Evolutionary conservation across 352 stramenopile genomes (phyloP).

Genomic region (Phytopythium vexans): DNA sequence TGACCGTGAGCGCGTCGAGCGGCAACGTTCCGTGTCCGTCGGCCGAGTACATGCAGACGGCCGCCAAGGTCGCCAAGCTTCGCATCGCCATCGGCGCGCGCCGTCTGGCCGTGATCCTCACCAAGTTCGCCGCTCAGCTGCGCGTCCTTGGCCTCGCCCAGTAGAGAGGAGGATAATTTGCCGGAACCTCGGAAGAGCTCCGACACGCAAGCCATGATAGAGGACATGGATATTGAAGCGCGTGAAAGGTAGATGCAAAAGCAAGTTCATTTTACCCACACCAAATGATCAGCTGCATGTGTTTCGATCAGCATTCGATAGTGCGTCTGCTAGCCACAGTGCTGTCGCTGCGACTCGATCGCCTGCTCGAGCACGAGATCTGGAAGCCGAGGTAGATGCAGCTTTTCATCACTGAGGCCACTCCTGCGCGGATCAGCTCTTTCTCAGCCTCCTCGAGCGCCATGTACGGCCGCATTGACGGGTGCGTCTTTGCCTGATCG

Average conservation of each 20-base stretch:
- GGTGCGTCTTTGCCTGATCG: slow-evolving; percentile 35
- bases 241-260: too few species aligned
- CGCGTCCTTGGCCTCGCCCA: slow-evolving; percentile 30
- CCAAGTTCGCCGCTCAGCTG: slow-evolving; percentile 49
- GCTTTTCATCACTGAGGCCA: slow-evolving; percentile 48
- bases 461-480: slow-evolving; percentile 61
- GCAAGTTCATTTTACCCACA: too few species aligned
- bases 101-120: slow-evolving; percentile 53
- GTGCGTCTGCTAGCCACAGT: neutral
- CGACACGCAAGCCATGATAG: too few species aligned
- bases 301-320: too few species aligned
- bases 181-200: too few species aligned
- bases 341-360: neutral
- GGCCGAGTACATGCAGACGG: slow-evolving; percentile 29
- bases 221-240: too few species aligned
- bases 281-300: too few species aligned
- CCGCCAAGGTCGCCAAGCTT: slow-evolving; percentile 32
- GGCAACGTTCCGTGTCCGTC: slow-evolving; percentile 33
- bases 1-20: slow-evolving; percentile 13
- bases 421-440: slow-evolving; percentile 35
- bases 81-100: slow-evolving; percentile 48
- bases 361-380: slow-evolving; percentile 29
- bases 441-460: slow-evolving; percentile 51
- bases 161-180: neutral
- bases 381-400: slow-evolving; percentile 47